Percentiles rank a stretch among this genome's conserved stretches.
These are phyloP conservation scores for Fusarium newnesense DNA, from an alignment of 2,329 filamentous ascomycete species.

Conservation along the genomic window DNA sequence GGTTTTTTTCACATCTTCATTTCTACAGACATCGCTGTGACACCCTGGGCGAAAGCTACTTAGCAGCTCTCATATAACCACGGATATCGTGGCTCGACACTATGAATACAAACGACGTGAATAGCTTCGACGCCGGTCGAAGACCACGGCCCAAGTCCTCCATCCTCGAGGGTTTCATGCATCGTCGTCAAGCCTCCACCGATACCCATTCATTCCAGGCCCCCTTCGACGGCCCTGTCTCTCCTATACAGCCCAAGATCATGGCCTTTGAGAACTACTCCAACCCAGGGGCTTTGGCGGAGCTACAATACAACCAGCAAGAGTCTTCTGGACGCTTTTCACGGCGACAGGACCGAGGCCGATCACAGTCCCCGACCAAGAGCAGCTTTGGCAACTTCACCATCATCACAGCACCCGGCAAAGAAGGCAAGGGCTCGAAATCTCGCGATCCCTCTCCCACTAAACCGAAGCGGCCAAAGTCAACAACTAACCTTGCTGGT, in stretches of 20 bases:
- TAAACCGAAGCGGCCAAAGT: slow-evolving; percentile 83
- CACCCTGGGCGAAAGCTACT: slow-evolving; percentile 1
- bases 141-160: slow-evolving; percentile 61
- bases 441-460: slow-evolving; percentile 61
- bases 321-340: slow-evolving; percentile 54
- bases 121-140: slow-evolving; percentile 35
- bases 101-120: slow-evolving; percentile 23
- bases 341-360: slow-evolving; percentile 50
- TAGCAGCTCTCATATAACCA: slow-evolving; percentile 19
- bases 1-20: slow-evolving; percentile 16
- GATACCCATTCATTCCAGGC: slow-evolving; percentile 49
- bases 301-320: slow-evolving; percentile 67
- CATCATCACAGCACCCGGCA: slow-evolving; percentile 55
- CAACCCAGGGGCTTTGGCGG: slow-evolving; percentile 61
- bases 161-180: slow-evolving; percentile 61
- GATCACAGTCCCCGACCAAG: slow-evolving; percentile 58
- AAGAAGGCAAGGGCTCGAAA: slow-evolving; percentile 54
- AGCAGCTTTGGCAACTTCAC: slow-evolving; percentile 54
- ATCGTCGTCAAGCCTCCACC: slow-evolving; percentile 60
- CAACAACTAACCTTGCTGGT: slow-evolving; percentile 81
- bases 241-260: slow-evolving; percentile 42
- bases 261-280: slow-evolving; percentile 50
- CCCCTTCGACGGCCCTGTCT: slow-evolving; percentile 39
- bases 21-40: slow-evolving; percentile 9
- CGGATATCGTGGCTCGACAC: slow-evolving; percentile 4